These are phyloP conservation scores for Trametes sp. DNA, from an alignment of 1,284 basidiomycete species.

Conservation along the genomic window DNA sequence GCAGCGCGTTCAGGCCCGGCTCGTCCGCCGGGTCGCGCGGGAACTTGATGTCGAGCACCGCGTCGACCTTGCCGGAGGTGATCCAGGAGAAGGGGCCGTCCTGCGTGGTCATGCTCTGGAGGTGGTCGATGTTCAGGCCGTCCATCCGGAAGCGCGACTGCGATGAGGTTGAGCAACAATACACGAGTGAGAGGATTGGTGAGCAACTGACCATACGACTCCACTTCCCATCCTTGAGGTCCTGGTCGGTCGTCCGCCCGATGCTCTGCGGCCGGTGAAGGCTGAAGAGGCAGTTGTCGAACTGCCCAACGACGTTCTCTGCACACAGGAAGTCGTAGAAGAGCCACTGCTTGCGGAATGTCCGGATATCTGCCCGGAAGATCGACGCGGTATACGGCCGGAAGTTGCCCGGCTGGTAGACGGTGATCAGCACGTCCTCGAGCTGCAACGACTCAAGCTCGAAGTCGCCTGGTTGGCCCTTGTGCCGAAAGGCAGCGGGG, in stretches of 20 bases:
- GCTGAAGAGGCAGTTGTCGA: constrained; percentile 98
- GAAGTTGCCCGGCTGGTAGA: constrained; percentile 94
- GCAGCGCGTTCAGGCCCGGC: constrained; percentile 85
- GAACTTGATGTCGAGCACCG: constrained; percentile 98
- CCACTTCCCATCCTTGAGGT: constrained; percentile 83
- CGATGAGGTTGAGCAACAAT: constrained; percentile 4
- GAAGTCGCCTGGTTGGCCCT: constrained; percentile 84
- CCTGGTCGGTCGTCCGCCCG: constrained; percentile 86
- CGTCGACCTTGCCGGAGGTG: constrained; percentile 94
- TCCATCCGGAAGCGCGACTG: constrained; percentile 96
- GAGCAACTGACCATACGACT: constrained; percentile 79
- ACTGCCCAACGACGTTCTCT: constrained; percentile 95
- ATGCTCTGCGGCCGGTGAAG: constrained; percentile 97
- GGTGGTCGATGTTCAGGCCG: constrained; percentile 96
- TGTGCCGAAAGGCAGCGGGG: constrained; percentile 84
- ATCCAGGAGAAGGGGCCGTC: constrained; percentile 97
- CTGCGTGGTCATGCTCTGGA: constrained; percentile 85
- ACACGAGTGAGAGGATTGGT: no score
- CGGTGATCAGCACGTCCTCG: constrained; percentile 93
- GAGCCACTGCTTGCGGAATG: constrained; percentile 92
- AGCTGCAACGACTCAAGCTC: constrained; percentile 90
- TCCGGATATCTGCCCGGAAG: constrained; percentile 90
- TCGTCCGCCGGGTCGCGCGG: constrained; percentile 83
- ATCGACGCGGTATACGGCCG: constrained; percentile 95
- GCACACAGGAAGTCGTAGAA: constrained; percentile 94